Conservation (phyloP, 2,329 filamentous ascomycete genomes). For the Paracoccidioides brasiliensis region DNA sequence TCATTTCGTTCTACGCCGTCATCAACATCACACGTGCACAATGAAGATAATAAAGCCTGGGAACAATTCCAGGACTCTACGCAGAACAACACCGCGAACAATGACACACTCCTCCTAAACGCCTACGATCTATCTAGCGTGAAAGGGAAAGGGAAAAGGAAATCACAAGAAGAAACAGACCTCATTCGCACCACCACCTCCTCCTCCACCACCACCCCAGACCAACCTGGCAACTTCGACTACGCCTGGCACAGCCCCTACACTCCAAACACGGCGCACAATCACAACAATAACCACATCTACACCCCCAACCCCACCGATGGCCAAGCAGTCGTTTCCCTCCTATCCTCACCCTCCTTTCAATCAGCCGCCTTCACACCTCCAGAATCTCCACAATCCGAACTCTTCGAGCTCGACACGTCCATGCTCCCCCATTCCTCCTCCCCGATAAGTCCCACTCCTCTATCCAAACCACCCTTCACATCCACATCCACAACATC, state of each 20-base stretch:
- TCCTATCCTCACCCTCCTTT: slow-evolving; percentile 25
- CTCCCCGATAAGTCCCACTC: not conserved
- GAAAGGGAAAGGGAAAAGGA: slow-evolving; percentile 13
- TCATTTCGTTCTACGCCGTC: slow-evolving; percentile 15
- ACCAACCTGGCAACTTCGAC: slow-evolving; percentile 7
- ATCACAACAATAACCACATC: slow-evolving; percentile 7
- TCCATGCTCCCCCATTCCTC: slow-evolving; percentile 2
- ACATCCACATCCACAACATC: too few species aligned
- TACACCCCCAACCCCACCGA: slow-evolving; percentile 18
- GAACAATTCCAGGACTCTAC: slow-evolving; percentile 15
- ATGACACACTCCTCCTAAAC: not conserved
- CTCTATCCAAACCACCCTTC: too few species aligned
- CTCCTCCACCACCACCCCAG: not conserved
- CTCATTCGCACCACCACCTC: not conserved
- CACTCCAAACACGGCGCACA: not conserved
- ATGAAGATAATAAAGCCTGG: slow-evolving; percentile 11
- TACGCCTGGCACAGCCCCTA: slow-evolving; percentile 13
- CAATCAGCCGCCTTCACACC: slow-evolving; percentile 12
- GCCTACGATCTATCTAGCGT: not conserved
- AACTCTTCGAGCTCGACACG: slow-evolving; percentile 17
- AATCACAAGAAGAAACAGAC: not conserved
- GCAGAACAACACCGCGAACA: not conserved
- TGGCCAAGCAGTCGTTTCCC: slow-evolving; percentile 29
- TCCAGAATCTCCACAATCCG: slow-evolving; percentile 13
- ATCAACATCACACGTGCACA: not conserved